A percentile compares a stretch with the other conserved stretches of the same genome.
Evolutionary conservation across 75 land plant genomes (phyloP).

Genomic region (Selaginella moellendorffii): DNA sequence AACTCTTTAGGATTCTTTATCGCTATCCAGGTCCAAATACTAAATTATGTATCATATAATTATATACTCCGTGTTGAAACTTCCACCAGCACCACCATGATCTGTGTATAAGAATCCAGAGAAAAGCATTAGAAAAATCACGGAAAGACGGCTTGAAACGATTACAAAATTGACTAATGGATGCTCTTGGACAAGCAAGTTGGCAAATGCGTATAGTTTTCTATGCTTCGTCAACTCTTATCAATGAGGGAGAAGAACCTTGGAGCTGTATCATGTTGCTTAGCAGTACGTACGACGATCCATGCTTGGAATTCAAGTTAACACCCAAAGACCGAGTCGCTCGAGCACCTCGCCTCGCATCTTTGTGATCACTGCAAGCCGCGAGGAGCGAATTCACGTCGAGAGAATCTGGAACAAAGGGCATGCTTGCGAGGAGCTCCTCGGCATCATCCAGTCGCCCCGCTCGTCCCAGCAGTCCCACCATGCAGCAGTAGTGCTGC

Average conservation of each 20-base stretch:
- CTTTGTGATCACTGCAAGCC: neutral
- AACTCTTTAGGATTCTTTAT: neutral
- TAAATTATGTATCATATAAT: neutral
- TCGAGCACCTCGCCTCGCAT: neutral
- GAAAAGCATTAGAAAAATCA: neutral
- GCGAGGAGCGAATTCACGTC: neutral
- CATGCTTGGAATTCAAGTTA: neutral
- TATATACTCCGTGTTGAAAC: neutral
- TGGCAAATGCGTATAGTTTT: neutral
- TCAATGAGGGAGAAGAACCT: neutral
- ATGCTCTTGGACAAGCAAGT: neutral
- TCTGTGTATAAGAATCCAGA: neutral
- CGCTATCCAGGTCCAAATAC: neutral
- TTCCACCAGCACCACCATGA: neutral
- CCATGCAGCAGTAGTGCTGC: neutral
- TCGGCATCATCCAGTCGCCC: neutral
- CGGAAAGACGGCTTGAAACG: neutral
- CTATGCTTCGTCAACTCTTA: neutral
- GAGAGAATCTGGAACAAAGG: neutral
- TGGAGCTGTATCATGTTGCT: neutral
- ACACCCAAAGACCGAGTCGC: neutral
- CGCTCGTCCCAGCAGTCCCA: neutral
- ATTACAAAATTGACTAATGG: neutral
- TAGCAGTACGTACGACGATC: too few species aligned
- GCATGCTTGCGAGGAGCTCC: neutral